A percentile compares a stretch with the other conserved stretches of the same genome.
These are phyloP conservation scores for Metschnikowia drakensbergensis DNA, from an alignment of 805 yeast species.

Conservation along the genomic window DNA sequence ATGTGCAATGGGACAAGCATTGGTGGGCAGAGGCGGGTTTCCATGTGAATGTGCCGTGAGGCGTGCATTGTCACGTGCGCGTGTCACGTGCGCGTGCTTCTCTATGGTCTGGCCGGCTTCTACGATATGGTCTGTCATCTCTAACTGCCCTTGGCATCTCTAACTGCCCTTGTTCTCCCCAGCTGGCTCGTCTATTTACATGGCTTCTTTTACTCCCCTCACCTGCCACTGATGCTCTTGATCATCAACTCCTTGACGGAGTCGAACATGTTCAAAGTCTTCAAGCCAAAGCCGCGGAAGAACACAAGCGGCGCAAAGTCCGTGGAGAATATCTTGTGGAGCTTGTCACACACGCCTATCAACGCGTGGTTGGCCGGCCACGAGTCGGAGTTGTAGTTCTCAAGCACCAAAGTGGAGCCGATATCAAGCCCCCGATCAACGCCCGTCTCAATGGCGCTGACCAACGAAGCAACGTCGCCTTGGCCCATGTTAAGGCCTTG, in stretches of 20 bases:
- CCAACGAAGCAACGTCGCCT: slow-evolving; percentile 75
- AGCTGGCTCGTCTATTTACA: slow-evolving; percentile 3
- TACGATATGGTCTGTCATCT: too few relatives aligned
- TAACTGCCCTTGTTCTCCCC: too few relatives aligned
- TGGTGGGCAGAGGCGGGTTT: not conserved
- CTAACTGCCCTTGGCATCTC: too few relatives aligned
- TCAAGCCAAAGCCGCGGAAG: slow-evolving; percentile 72
- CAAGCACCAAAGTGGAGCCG: slow-evolving; percentile 75
- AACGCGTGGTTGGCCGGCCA: slow-evolving; percentile 76
- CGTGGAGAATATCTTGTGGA: slow-evolving; percentile 81
- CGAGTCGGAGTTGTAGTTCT: slow-evolving; percentile 81
- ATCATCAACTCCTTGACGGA: slow-evolving; percentile 70
- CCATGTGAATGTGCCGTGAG: not conserved
- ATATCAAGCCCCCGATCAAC: slow-evolving; percentile 79
- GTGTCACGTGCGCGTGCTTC: not conserved
- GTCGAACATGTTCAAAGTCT: slow-evolving; percentile 57
- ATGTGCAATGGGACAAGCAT: slow-evolving; percentile 6
- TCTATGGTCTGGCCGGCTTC: too few relatives aligned
- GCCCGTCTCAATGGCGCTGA: slow-evolving; percentile 66
- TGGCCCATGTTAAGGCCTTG: slow-evolving; percentile 99
- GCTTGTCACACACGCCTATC: slow-evolving; percentile 85
- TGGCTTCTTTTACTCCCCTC: not conserved
- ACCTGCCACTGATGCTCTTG: slow-evolving; percentile 35
- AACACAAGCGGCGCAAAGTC: slow-evolving; percentile 71
- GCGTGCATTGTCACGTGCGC: not conserved